phyloP scores from a whole-genome alignment of 305 asterid species.

The Nicotiana rustica region DNA sequence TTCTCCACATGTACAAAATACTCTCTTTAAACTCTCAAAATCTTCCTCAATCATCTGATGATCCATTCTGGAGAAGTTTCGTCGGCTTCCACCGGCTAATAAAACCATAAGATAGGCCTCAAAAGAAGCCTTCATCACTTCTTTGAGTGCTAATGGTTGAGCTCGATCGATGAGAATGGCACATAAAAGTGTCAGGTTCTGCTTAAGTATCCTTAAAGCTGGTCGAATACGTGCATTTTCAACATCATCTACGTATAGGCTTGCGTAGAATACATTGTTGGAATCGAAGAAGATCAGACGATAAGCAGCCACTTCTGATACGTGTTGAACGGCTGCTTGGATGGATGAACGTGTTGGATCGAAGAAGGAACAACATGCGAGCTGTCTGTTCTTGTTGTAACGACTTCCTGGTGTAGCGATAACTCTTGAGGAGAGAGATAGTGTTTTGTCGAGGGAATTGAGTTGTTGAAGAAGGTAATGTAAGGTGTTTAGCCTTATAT shows the following conservation, averaged over 20 bases:
- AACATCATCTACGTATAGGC: constrained; percentile 60
- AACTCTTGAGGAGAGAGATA: constrained; percentile 60
- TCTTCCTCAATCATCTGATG: constrained; percentile 81
- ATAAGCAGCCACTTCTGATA: constrained; percentile 89
- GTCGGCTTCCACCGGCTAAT: constrained; percentile 74
- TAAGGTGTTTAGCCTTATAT: constrained; percentile 89
- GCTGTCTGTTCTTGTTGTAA: constrained; percentile 44
- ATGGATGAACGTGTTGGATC: constrained; percentile 64
- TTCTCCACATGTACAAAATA: constrained; percentile 73
- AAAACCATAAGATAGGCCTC: constrained; percentile 78
- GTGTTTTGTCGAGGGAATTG: constrained; percentile 64
- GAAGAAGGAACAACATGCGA: constrained; percentile 59
- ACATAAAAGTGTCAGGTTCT: constrained; percentile 72
- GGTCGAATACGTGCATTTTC: constrained; percentile 55
- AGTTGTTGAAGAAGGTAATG: constrained; percentile 76
- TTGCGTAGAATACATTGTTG: constrained; percentile 60
- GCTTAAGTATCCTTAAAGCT: constrained; percentile 61
- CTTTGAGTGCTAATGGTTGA: constrained; percentile 64
- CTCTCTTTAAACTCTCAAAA: constrained; percentile 53
- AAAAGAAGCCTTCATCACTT: constrained; percentile 74
- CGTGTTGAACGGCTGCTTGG: constrained; percentile 58
- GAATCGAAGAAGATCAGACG: constrained; percentile 82
- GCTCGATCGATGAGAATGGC: constrained; percentile 71
- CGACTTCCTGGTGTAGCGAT: constrained; percentile 51
- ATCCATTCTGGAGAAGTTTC: constrained; percentile 58